A percentile compares a stretch with the other conserved stretches of the same genome.
Conservation (phyloP, 768 basidiomycete genomes). For the Tephrocybe rancida region DNA sequence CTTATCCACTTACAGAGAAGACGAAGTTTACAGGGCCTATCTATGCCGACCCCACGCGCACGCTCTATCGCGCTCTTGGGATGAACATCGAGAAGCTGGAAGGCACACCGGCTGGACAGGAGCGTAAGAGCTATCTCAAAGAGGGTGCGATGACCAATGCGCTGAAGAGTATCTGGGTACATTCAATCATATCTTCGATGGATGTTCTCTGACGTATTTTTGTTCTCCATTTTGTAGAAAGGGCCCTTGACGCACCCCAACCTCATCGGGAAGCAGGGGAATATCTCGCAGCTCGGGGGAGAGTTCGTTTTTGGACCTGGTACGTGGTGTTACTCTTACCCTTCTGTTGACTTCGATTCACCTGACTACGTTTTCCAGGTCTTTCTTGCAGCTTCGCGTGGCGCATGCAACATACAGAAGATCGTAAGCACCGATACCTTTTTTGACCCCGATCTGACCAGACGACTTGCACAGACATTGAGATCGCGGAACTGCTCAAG, state of each 20-base stretch:
- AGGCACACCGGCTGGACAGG: constrained; percentile 44
- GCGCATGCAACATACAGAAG: constrained; percentile 65
- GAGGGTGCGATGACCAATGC: constrained; percentile 29
- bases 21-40: constrained; percentile 50
- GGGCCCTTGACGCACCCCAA: constrained; percentile 44
- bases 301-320: constrained; percentile 68
- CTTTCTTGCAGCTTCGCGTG: constrained; percentile 51
- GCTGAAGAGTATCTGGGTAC: constrained; percentile 47
- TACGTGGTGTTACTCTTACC: constrained; percentile 36
- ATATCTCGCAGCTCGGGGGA: constrained; percentile 60
- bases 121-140: constrained; percentile 49
- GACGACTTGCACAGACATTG: constrained; percentile 37
- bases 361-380: constrained; percentile 28
- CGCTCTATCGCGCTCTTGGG: constrained; percentile 61
- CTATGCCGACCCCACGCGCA: constrained; percentile 66
- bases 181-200: constrained; percentile 43
- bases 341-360: neutral
- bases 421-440: constrained; percentile 44
- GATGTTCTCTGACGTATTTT: constrained; percentile 33
- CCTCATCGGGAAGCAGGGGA: constrained; percentile 61
- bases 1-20: constrained; percentile 31
- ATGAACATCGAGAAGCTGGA: constrained; percentile 55
- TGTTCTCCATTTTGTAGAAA: constrained; percentile 52
- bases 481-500: constrained; percentile 51
- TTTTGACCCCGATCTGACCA: too few species aligned